Percentiles rank a stretch among this genome's conserved stretches.
Conservation (phyloP, 2,329 filamentous ascomycete species). For the Zasmidium citrigriseum region DNA sequence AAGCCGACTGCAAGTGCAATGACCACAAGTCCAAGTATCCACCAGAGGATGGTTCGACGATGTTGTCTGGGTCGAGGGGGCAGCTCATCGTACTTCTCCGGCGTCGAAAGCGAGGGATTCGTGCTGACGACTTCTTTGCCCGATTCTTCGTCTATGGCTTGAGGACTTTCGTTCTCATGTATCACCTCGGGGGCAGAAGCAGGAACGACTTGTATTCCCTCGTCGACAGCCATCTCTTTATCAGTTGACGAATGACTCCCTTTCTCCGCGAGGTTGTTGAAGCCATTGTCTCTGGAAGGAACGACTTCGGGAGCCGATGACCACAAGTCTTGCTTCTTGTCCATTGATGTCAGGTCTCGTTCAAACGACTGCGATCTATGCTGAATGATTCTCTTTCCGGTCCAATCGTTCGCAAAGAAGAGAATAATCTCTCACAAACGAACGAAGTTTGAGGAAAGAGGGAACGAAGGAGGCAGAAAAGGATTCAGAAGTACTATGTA, state of each 20-base stretch:
- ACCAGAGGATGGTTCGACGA: not conserved
- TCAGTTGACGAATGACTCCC: not conserved
- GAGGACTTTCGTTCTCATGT: not conserved
- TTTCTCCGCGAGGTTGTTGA: not conserved
- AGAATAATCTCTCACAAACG: too few relatives aligned
- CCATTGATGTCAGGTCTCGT: too few relatives aligned
- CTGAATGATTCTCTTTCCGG: too few relatives aligned
- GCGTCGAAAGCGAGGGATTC: too few relatives aligned
- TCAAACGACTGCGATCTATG: too few relatives aligned
- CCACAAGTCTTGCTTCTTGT: not conserved
- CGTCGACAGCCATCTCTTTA: not conserved
- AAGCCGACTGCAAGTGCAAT: too few relatives aligned
- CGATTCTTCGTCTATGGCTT: not conserved
- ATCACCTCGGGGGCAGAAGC: not conserved
- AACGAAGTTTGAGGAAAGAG: too few relatives aligned
- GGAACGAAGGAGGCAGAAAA: too few relatives aligned
- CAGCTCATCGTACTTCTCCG: too few relatives aligned
- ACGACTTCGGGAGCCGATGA: not conserved
- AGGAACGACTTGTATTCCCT: not conserved
- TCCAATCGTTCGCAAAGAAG: too few relatives aligned
- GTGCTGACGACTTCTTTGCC: not conserved
- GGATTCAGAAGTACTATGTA: too few relatives aligned
- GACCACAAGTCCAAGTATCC: too few relatives aligned
- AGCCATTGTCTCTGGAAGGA: not conserved
- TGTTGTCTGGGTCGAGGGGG: not conserved